These are phyloP conservation scores for Neocallimastix lanati DNA, from an alignment of 192 early-diverging fungal genomes.

Conservation along the genomic window DNA sequence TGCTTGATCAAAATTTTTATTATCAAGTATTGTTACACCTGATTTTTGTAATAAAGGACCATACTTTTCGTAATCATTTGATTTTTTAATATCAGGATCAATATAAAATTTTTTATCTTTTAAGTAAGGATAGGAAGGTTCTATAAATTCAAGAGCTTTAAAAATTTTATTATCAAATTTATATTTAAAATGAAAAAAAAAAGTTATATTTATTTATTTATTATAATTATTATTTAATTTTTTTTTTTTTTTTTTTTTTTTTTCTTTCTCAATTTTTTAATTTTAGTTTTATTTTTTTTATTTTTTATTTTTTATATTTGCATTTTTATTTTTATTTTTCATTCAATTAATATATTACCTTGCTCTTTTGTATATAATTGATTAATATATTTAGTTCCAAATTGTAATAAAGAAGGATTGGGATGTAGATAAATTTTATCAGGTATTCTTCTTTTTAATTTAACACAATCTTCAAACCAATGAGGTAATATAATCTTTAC, in stretches of 20 bases:
- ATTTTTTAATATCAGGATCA: background rate
- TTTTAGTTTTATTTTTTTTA: too few relatives aligned
- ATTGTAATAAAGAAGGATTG: conserved; percentile 2
- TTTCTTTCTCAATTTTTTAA: too few relatives aligned
- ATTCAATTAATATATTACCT: too few relatives aligned
- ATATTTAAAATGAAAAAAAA: too few relatives aligned
- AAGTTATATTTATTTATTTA: too few relatives aligned
- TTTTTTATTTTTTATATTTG: too few relatives aligned
- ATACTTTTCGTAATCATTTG: background rate
- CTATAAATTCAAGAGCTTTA: background rate
- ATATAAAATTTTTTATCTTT: background rate
- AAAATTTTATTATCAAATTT: too few relatives aligned
- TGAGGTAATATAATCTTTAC: conserved; percentile 47
- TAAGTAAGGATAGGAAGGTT: background rate
- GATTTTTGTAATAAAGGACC: background rate
- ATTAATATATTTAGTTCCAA: background rate
- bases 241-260: too few relatives aligned
- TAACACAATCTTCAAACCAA: conserved; percentile 51
- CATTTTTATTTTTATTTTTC: too few relatives aligned
- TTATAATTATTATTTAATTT: too few relatives aligned
- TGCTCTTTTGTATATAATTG: background rate
- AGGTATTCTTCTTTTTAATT: conserved; percentile 21
- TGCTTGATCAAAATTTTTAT: background rate
- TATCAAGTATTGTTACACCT: background rate
- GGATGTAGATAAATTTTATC: conserved; percentile 28